Conservation (phyloP, 176 grass and related monocot species). For the Areca catechu region DNA sequence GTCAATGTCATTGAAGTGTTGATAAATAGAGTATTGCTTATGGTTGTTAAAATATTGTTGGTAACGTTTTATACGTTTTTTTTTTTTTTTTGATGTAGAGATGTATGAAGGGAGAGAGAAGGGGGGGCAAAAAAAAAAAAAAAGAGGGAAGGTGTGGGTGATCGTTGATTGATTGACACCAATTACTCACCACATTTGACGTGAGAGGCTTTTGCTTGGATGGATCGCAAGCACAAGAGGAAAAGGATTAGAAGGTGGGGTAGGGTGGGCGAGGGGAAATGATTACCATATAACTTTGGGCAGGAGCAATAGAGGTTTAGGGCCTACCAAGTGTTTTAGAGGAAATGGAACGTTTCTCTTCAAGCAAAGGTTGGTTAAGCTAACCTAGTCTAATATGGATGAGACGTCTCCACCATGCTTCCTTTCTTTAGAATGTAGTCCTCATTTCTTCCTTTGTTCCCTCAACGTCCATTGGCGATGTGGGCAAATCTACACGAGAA, state of each 20-base stretch:
- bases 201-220: background rate
- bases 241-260: background rate
- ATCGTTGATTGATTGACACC: conserved; percentile 6
- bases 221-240: background rate
- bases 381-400: conserved; percentile 3
- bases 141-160: background rate
- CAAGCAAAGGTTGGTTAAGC: background rate
- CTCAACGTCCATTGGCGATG: no score
- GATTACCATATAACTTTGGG: background rate
- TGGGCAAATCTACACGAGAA: no score
- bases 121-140: background rate
- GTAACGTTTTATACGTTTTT: no score
- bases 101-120: no score
- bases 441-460: no score
- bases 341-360: background rate
- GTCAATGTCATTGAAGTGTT: no score
- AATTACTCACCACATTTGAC: background rate
- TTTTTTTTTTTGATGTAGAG: no score
- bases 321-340: background rate
- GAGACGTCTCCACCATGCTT: background rate
- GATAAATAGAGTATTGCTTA: no score
- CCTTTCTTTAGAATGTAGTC: background rate
- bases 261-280: background rate
- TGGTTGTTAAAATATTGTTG: no score
- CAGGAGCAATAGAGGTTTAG: background rate